phyloP scores from a whole-genome alignment of 257 asterid genomes.

The Cinchona pubescens region DNA sequence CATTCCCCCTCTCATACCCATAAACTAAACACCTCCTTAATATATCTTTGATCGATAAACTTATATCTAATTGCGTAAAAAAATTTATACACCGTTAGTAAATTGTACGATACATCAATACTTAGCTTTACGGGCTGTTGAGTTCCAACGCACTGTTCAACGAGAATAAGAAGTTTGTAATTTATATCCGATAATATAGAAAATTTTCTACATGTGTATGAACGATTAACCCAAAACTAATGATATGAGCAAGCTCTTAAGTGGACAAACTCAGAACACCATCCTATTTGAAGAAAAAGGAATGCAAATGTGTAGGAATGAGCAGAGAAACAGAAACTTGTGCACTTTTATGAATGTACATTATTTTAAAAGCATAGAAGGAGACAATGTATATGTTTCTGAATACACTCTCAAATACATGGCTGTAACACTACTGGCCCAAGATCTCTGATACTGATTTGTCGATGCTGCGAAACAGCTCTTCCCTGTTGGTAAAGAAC shows the following conservation, averaged over 20 bases:
- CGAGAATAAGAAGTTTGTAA: not conserved
- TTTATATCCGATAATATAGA: not conserved
- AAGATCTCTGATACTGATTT: constrained; percentile 21
- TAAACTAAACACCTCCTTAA: no score
- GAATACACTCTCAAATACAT: not conserved
- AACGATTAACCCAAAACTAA: not conserved
- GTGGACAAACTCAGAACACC: no score
- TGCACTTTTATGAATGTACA: not conserved
- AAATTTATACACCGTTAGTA: constrained; percentile 10
- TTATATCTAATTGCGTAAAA: not conserved
- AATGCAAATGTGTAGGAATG: no score
- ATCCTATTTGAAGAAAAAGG: no score
- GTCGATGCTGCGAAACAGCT: constrained; percentile 9
- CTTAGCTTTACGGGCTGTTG: not conserved
- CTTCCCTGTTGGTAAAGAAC: constrained; percentile 15
- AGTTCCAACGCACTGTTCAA: not conserved
- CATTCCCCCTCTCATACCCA: no score
- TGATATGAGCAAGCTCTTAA: no score
- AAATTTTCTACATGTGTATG: not conserved
- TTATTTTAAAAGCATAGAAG: not conserved
- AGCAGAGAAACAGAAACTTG: no score
- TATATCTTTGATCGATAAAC: not conserved
- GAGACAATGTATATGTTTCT: not conserved
- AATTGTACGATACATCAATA: constrained; percentile 22
- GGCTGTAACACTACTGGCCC: constrained; percentile 15